Conservation (phyloP, 768 basidiomycete genomes). For the Hemileccinum impolitum region DNA sequence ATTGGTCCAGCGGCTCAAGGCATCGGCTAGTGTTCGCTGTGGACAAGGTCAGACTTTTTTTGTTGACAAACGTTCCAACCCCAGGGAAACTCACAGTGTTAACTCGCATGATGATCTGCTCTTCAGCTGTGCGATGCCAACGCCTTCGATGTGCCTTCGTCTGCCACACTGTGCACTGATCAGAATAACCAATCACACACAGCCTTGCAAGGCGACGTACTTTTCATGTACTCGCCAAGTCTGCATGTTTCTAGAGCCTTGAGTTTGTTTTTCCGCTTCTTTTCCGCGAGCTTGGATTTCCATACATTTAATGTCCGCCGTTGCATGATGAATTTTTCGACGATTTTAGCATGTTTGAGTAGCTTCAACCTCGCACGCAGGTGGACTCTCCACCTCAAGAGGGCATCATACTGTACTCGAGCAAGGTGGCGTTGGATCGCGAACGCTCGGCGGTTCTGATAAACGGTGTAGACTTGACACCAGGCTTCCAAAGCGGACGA, state of each 20-base stretch:
- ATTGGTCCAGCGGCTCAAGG: constrained; percentile 63
- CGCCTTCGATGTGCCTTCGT: constrained; percentile 35
- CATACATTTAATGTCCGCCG: constrained; percentile 48
- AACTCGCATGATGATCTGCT: constrained; percentile 37
- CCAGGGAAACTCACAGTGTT: constrained; percentile 36
- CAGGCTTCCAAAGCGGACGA: constrained; percentile 42
- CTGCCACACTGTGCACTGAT: constrained; percentile 44
- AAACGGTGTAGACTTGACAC: constrained; percentile 40
- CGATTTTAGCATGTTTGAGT: constrained; percentile 52
- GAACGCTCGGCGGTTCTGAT: constrained; percentile 44
- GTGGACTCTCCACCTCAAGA: constrained; percentile 55
- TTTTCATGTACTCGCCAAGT: constrained; percentile 27
- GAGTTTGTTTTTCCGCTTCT: constrained; percentile 42
- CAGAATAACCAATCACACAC: constrained; percentile 3
- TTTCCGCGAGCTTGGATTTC: constrained; percentile 44
- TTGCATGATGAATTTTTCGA: constrained; percentile 48
- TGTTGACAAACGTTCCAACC: neutral
- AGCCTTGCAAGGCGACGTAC: constrained; percentile 28
- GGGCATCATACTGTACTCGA: constrained; percentile 39
- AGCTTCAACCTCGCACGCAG: constrained; percentile 48
- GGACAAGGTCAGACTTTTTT: constrained; percentile 2
- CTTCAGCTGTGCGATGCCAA: constrained; percentile 44
- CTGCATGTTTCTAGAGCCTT: constrained; percentile 40
- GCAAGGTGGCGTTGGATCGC: constrained; percentile 41
- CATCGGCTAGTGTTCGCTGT: constrained; percentile 51